These are phyloP conservation scores for Debaryomyces nepalensis DNA, from an alignment of 1,139 yeast genomes.

Conservation along the genomic window DNA sequence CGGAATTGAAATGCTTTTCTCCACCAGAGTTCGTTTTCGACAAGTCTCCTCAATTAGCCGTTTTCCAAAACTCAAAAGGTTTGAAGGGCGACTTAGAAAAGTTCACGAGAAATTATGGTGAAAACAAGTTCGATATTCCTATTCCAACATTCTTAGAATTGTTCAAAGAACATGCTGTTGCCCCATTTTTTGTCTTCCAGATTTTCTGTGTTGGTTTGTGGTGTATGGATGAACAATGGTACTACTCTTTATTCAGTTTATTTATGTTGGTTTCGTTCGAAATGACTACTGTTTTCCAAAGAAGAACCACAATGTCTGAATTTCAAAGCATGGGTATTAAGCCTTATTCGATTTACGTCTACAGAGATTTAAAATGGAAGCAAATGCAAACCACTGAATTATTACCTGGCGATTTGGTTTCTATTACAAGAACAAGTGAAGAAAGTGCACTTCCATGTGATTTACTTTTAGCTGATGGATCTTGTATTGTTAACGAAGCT, in stretches of 20 bases:
- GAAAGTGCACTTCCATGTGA: slow-evolving; percentile 98
- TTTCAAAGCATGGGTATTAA: slow-evolving; percentile 97
- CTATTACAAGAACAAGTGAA: slow-evolving; percentile 84
- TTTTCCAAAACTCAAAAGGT: slow-evolving; percentile 68
- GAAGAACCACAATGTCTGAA: slow-evolving; percentile 92
- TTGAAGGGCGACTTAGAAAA: slow-evolving; percentile 61
- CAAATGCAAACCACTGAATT: slow-evolving; percentile 72
- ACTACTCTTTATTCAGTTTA: slow-evolving; percentile 86
- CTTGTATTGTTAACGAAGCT: slow-evolving; percentile 95
- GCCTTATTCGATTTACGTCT: slow-evolving; percentile 79
- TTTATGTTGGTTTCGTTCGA: slow-evolving; percentile 94
- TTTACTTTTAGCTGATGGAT: slow-evolving; percentile 78
- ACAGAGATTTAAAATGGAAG: slow-evolving; percentile 73
- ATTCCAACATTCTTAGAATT: slow-evolving; percentile 89
- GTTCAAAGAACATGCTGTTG: slow-evolving; percentile 97
- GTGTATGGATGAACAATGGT: slow-evolving; percentile 98
- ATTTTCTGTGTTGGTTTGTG: slow-evolving; percentile 93
- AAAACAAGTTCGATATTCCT: slow-evolving; percentile 90
- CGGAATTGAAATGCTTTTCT: slow-evolving; percentile 57
- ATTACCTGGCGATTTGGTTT: slow-evolving; percentile 91
- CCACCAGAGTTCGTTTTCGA: slow-evolving; percentile 87
- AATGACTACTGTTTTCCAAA: slow-evolving; percentile 92
- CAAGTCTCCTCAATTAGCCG: slow-evolving; percentile 58
- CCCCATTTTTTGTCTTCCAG: slow-evolving; percentile 97
- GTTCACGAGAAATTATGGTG: slow-evolving; percentile 70